Conservation (phyloP, 306 rosid genomes). For the Prunus dulcis region DNA sequence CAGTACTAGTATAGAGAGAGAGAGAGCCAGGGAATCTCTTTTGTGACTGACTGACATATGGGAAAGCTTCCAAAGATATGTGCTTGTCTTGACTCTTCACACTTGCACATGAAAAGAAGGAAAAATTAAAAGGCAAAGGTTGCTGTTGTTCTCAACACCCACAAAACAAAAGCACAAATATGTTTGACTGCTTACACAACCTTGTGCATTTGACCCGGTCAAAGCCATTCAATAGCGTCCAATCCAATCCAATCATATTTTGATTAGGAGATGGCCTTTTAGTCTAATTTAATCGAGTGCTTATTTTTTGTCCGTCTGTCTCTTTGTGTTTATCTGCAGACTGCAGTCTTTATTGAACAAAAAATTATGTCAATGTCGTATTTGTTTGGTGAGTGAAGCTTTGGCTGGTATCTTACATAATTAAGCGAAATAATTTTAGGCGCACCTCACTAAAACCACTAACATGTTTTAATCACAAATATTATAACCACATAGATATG, state of each 20-base stretch:
- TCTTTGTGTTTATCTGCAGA: not conserved
- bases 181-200: conserved; percentile 25
- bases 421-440: not conserved
- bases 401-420: not conserved
- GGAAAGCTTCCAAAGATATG: conserved; percentile 32
- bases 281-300: not conserved
- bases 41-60: not conserved
- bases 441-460: too few relatives aligned
- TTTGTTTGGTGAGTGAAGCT: not conserved
- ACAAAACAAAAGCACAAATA: conserved; percentile 26
- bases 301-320: not conserved
- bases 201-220: conserved; percentile 45
- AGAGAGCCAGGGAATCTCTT: conserved; percentile 38
- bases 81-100: conserved; percentile 2
- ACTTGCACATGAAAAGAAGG: conserved; percentile 63
- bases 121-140: conserved; percentile 49
- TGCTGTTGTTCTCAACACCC: conserved; percentile 24
- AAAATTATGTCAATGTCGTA: not conserved
- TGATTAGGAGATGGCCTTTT: not conserved
- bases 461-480: too few relatives aligned
- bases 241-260: not conserved
- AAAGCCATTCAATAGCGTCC: conserved; percentile 22
- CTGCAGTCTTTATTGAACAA: not conserved
- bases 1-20: not conserved
- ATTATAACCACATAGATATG: too few relatives aligned